A percentile compares a stretch with the other conserved stretches of the same genome.
phyloP scores from a whole-genome alignment of 2,329 filamentous ascomycete genomes.

The Coniosporium tulheliwenetii region DNA sequence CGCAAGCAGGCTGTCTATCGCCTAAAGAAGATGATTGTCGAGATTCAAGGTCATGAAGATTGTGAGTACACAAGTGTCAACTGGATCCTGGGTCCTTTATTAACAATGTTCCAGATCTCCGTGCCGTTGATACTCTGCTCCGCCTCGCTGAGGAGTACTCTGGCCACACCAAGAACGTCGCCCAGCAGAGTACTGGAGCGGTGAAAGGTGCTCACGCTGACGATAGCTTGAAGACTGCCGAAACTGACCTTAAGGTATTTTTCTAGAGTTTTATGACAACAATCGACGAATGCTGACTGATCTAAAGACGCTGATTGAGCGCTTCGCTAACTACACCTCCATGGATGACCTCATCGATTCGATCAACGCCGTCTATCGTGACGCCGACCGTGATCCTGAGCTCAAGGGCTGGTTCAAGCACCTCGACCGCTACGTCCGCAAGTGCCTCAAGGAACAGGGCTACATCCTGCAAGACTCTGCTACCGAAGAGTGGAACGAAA shows the following conservation, averaged over 20 bases:
- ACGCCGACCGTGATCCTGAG: constrained; percentile 75
- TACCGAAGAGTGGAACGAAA: constrained; percentile 63
- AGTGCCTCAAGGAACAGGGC: constrained; percentile 74
- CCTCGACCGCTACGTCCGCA: constrained; percentile 63
- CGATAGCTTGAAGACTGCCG: constrained; percentile 51
- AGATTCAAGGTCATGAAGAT: constrained; percentile 89
- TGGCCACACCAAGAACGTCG: constrained; percentile 52
- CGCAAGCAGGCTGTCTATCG: constrained; percentile 86
- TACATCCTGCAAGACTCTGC: constrained; percentile 75
- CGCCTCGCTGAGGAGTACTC: constrained; percentile 73
- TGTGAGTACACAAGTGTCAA: constrained; percentile 34
- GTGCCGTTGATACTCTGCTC: constrained; percentile 79
- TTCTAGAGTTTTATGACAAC: constrained; percentile 20
- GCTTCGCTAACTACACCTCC: constrained; percentile 90
- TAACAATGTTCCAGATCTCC: constrained; percentile 46
- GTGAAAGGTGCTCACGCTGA: constrained; percentile 57
- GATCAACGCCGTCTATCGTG: constrained; percentile 70
- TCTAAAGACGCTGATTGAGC: constrained; percentile 67
- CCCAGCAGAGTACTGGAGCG: constrained; percentile 48
- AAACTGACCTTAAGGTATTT: constrained; percentile 56
- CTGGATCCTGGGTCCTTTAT: constrained; percentile 2
- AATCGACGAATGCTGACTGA: constrained; percentile 33
- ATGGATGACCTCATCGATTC: constrained; percentile 72
- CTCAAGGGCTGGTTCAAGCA: constrained; percentile 80
- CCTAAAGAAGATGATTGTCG: constrained; percentile 93